Evolutionary conservation across 176 grass and related monocot genomes (phyloP).

Genomic region (Phoenix roebelenii): DNA sequence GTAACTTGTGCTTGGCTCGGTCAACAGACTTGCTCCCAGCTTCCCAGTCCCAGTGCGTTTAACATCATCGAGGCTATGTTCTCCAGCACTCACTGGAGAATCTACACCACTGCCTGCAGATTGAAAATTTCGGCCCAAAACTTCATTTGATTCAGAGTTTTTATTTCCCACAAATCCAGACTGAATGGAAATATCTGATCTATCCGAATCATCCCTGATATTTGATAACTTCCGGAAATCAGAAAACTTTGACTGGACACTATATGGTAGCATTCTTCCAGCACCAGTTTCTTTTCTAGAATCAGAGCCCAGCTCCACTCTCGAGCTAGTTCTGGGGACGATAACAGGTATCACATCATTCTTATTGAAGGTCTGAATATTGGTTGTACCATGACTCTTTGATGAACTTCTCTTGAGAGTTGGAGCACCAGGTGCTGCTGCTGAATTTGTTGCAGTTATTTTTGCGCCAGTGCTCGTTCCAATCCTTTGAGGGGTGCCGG

Average conservation of each 20-base stretch:
- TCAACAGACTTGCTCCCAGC: constrained; percentile 22
- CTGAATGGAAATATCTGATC: constrained; percentile 16
- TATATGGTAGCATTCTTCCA: constrained; percentile 43
- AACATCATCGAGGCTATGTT: constrained; percentile 30
- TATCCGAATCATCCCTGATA: constrained; percentile 38
- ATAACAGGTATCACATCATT: constrained; percentile 58
- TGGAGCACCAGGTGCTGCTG: constrained; percentile 32
- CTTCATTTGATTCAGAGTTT: constrained; percentile 39
- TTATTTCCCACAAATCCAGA: constrained; percentile 25
- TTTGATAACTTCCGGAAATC: constrained; percentile 35
- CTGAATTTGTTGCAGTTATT: constrained; percentile 40
- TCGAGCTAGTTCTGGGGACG: constrained; percentile 79
- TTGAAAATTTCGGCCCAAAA: constrained; percentile 43
- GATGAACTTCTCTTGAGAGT: constrained; percentile 65
- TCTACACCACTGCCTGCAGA: constrained; percentile 43
- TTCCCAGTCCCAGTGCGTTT: constrained; percentile 29
- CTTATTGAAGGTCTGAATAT: constrained; percentile 49
- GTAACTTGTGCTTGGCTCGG: constrained; percentile 45
- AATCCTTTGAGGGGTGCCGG: constrained; percentile 63
- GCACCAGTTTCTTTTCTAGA: constrained; percentile 48
- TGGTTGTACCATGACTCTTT: constrained; percentile 42
- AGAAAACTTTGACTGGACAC: constrained; percentile 49
- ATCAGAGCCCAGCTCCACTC: constrained; percentile 47
- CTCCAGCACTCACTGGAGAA: constrained; percentile 44
- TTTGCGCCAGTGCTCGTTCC: constrained; percentile 42